Evolutionary conservation across 768 basidiomycete genomes (phyloP), one percentile per base, ranked within the genome.

Genomic region (Collybiopsis confluens): DNA sequence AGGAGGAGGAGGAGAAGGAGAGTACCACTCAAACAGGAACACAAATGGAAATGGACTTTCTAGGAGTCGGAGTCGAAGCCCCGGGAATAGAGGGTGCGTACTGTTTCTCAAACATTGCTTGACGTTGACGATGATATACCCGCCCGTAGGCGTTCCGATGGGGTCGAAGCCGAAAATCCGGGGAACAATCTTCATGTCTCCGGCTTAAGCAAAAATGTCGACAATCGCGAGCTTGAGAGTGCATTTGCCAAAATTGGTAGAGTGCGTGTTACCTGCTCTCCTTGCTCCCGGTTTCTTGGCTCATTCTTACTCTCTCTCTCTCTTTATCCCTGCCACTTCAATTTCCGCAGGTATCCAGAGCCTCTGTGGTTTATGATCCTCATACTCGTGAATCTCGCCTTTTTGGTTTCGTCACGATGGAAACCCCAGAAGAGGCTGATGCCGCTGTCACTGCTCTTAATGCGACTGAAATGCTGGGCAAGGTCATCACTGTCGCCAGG

Each of bases 161-260:
- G 30, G 5, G 13, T 5, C 30, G 30, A 33, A 33, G 78, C 76
- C 52, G 76, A 85, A 36, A 85, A 85, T 62, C 83, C 82, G 5
- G 83, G 83, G 55, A 86, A 85, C 62, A 85, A 84, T 62, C 70
- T 82, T 16, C 79, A 82, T 56, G 77, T 85, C 59, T 84, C 83
- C 20, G 77, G 81, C 20, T 70, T 86, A 28, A 78, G 75, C 45
- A 77, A 76, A 59, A 73, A 70, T 60, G 71, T 82, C 54, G 92
- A 93, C 64, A 88, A 88, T 37, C 85, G 88, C 51, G 88, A 92
- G 62, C 86, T 99, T 52, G 93, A 97, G 69, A 81, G 84, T 11
- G 82, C 84, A 6, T 99, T 99, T 67, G 77, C 82, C 57, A 95
- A 94, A 70, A 82, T 86, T 70, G 96, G 96, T 52, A 78, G 86